These are phyloP conservation scores for Metschnikowia noctiluminum DNA, from an alignment of 805 yeast genomes.

Conservation along the genomic window DNA sequence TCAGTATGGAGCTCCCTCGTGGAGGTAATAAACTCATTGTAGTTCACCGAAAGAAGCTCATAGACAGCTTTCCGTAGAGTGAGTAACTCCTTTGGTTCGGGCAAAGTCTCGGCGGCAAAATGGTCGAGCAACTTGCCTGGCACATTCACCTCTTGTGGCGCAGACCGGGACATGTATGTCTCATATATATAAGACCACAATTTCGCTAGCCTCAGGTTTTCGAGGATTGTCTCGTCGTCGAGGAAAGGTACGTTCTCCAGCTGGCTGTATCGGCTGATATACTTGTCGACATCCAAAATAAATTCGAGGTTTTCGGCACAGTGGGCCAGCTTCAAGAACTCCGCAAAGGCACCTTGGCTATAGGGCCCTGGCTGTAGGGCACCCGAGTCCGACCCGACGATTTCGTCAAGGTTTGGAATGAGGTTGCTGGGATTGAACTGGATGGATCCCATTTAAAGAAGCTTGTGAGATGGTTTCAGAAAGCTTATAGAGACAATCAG, in stretches of 20 bases:
- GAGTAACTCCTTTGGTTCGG: slow-evolving; percentile 15
- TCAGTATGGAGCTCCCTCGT: slow-evolving; percentile 14
- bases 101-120: slow-evolving; percentile 21
- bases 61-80: slow-evolving; percentile 21
- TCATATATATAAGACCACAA: slow-evolving; percentile 29
- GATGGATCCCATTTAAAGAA: slow-evolving; percentile 11
- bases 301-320: slow-evolving; percentile 39
- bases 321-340: slow-evolving; percentile 28
- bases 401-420: slow-evolving; percentile 22
- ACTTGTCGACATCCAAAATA: slow-evolving; percentile 23
- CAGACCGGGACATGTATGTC: slow-evolving; percentile 26
- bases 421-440: slow-evolving; percentile 11
- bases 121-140: slow-evolving; percentile 24
- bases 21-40: slow-evolving; percentile 29
- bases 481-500: neutral
- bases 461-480: neutral
- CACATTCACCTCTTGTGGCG: slow-evolving; percentile 33
- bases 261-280: slow-evolving; percentile 6
- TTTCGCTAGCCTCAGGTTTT: slow-evolving; percentile 7
- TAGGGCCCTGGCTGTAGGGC: slow-evolving; percentile 16
- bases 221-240: slow-evolving; percentile 9
- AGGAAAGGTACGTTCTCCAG: slow-evolving; percentile 11
- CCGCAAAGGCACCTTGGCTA: slow-evolving; percentile 21
- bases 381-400: slow-evolving; percentile 9
- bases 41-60: slow-evolving; percentile 32